Percentiles rank a stretch among this genome's conserved stretches.
phyloP scores from a whole-genome alignment of 495 filamentous ascomycete genomes.

The Recurvomyces mirabilis region DNA sequence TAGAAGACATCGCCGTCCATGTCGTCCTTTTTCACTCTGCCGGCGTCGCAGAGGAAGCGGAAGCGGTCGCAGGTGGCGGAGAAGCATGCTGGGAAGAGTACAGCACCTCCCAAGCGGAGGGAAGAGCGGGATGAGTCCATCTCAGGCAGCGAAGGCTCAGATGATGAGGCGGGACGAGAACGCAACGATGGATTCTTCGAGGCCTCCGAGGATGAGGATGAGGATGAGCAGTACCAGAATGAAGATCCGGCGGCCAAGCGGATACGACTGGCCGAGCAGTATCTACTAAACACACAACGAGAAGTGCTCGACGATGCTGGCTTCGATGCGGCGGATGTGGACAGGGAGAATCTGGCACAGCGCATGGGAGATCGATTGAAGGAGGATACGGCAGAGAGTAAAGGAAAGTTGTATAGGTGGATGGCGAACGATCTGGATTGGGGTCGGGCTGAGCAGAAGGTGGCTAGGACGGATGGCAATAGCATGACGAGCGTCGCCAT shows the following conservation, averaged over 20 bases:
- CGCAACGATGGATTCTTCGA: constrained; percentile 31
- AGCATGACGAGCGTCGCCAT: constrained; percentile 69
- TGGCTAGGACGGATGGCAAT: constrained; percentile 29
- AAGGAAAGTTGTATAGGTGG: constrained; percentile 74
- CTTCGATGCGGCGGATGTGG: constrained; percentile 88
- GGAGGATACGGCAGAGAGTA: constrained; percentile 87
- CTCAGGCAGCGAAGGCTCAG: constrained; percentile 72
- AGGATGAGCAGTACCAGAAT: constrained; percentile 44
- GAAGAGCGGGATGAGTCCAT: constrained; percentile 48
- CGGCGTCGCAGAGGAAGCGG: constrained; percentile 34
- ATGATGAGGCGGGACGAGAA: constrained; percentile 36
- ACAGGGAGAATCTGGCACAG: constrained; percentile 52
- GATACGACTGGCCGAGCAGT: constrained; percentile 80
- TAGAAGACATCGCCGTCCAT: constrained; percentile 16
- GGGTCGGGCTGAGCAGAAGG: constrained; percentile 8
- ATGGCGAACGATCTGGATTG: constrained; percentile 48
- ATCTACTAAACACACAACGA: constrained; percentile 75
- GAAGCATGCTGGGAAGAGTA: constrained; percentile 15
- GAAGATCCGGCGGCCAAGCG: constrained; percentile 85
- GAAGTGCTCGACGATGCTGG: constrained; percentile 66
- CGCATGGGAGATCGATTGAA: constrained; percentile 72
- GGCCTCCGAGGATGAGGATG: constrained; percentile 35
- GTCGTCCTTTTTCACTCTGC: constrained; percentile 35
- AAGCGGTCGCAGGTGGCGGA: constrained; percentile 26
- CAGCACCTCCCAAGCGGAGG: constrained; percentile 10